These are phyloP conservation scores for Nicotiana paniculata DNA, from an alignment of 257 asterid species.

Conservation along the genomic window DNA sequence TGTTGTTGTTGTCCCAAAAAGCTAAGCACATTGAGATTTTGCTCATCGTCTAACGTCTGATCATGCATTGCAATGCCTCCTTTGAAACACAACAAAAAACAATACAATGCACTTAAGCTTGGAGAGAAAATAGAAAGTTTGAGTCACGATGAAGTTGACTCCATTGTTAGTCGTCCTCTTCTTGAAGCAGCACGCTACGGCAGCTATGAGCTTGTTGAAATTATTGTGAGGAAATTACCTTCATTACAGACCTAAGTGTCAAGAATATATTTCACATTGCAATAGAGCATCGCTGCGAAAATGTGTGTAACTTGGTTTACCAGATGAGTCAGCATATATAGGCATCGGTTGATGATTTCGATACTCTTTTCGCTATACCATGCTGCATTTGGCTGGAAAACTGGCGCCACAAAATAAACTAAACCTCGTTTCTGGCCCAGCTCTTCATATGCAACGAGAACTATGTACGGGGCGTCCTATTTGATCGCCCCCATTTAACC, in stretches of 20 bases:
- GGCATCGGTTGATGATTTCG: background rate
- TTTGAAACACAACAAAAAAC: background rate
- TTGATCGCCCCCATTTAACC: too few relatives aligned
- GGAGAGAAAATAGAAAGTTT: background rate
- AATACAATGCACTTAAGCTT: background rate
- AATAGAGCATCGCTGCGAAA: background rate
- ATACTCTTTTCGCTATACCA: background rate
- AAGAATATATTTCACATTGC: background rate
- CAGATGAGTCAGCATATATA: background rate
- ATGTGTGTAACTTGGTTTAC: background rate
- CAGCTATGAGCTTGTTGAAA: background rate
- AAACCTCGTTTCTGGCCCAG: background rate
- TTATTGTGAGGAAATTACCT: background rate
- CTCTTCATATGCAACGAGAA: slow-evolving; percentile 15
- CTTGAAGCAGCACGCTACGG: background rate
- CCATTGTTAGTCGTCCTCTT: background rate
- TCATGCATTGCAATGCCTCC: background rate
- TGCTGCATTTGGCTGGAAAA: slow-evolving; percentile 17
- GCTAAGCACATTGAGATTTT: too few relatives aligned
- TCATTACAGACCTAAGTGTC: background rate
- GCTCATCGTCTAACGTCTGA: too few relatives aligned
- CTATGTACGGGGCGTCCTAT: background rate
- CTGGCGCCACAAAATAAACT: background rate
- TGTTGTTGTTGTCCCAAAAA: too few relatives aligned
- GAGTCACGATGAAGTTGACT: background rate